Base-by-base conservation (phyloP, 129 eudicot species). In the Silybum marianum region DNA sequence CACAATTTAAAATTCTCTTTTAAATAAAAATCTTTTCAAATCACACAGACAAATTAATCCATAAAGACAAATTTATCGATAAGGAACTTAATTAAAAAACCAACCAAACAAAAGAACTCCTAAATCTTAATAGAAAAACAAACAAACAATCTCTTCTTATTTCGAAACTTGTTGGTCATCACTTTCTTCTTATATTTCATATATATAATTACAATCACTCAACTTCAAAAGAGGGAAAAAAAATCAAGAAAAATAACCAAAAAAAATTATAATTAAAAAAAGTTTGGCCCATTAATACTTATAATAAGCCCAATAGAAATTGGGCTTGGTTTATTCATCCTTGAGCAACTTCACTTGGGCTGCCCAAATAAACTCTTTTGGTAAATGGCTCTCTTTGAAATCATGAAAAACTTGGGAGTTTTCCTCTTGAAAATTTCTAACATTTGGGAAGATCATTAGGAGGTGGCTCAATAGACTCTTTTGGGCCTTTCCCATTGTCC, bases 401-500 rank as follows among this genome's bases (percentile, higher is more conserved):
- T 32, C 36, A 32, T 32, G 36, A 21, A 67, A 65, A 23, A 62
- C 30, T 66, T 78, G 19, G 2, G 62, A 14, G 18, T 51, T 51
- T 51, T 51, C 19, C 60, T 21, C 60, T 2, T 74, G 3, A 34
- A 11, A 7, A n/a, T 38, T 36, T 71, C 60, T 78, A 94, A 73
- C 98, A 94, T 79, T 84, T 80, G 40, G 97, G 98, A 36, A 87
- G 86, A 68, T 94, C 96, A 9, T 42, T 84, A 0, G 98, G 97
- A 78, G 98, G 98, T 69, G 91, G 91, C 44, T 66, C 22, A 76
- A 94, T 58, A 21, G 96, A 88, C 74, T 94, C 90, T 8, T 91
- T 84, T 54, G 97, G 93, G 7, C 93, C 93, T 83, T 85, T 86
- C 0, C 98, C 98, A 81, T 94, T 90, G 78, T 94, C 97, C 81